Evolutionary conservation across 495 filamentous ascomycete species (phyloP).

Genomic region (Aspergillus egyptiacus): DNA sequence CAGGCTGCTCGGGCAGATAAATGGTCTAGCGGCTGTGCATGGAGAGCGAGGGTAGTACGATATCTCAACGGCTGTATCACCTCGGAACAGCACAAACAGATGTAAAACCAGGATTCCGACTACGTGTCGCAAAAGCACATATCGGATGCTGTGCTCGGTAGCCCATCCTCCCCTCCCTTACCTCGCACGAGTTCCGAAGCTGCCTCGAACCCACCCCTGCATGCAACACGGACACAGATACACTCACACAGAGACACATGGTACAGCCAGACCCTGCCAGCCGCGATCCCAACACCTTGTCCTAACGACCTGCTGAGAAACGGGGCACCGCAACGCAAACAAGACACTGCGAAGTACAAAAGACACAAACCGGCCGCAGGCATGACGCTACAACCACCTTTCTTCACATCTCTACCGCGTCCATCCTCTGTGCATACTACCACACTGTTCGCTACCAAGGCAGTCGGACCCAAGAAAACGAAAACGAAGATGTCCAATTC

Average conservation of each 20-base stretch:
- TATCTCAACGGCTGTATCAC: background rate
- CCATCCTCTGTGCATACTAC: background rate
- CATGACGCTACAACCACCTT: background rate
- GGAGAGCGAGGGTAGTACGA: too few relatives aligned
- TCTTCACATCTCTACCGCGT: background rate
- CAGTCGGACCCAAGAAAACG: background rate
- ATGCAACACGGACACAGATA: background rate
- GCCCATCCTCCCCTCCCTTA: background rate
- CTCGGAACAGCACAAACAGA: background rate
- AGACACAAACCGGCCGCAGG: slow-evolving; percentile 5
- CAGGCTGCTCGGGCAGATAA: too few relatives aligned
- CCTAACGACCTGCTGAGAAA: background rate
- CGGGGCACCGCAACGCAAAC: background rate
- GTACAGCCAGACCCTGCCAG: background rate
- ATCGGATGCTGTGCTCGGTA: background rate
- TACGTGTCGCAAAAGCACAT: background rate
- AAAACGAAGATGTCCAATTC: background rate
- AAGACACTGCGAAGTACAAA: background rate
- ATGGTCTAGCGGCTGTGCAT: too few relatives aligned
- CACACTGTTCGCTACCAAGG: too few relatives aligned
- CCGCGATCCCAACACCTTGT: background rate
- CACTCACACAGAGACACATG: background rate
- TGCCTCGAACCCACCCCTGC: too few relatives aligned
- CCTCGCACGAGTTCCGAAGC: too few relatives aligned
- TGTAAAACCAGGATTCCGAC: background rate